A percentile compares a stretch with the other conserved stretches of the same genome.
These are phyloP conservation scores for Xerocomus spinulosus DNA, from an alignment of 768 basidiomycete species.

Conservation along the genomic window DNA sequence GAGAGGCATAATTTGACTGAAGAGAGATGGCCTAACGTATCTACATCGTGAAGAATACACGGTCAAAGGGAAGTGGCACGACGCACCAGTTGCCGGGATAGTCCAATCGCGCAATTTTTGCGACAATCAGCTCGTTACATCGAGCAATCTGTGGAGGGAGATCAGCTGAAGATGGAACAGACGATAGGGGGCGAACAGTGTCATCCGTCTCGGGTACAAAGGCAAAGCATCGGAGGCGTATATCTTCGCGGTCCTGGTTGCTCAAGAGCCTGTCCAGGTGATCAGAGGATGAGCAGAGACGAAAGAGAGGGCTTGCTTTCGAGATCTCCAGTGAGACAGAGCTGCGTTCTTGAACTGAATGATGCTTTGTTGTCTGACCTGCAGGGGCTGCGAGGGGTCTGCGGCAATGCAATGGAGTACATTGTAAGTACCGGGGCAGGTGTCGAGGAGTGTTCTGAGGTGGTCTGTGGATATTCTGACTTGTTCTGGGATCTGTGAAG, in stretches of 20 bases:
- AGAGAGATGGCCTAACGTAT: constrained; percentile 21
- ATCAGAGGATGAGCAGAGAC: constrained; percentile 7
- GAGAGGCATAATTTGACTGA: constrained; percentile 42
- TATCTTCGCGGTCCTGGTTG: constrained; percentile 61
- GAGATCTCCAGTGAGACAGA: constrained; percentile 68
- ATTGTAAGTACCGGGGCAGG: constrained; percentile 64
- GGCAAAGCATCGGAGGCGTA: constrained; percentile 57
- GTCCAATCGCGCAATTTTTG: constrained; percentile 75
- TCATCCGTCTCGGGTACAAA: constrained; percentile 79
- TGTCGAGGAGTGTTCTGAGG: constrained; percentile 61
- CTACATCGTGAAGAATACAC: neutral
- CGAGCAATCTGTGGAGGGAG: constrained; percentile 52
- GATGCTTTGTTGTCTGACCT: constrained; percentile 74
- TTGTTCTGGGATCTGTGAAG: constrained; percentile 61
- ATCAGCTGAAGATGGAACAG: constrained; percentile 1
- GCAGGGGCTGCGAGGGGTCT: constrained; percentile 52
- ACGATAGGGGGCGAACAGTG: constrained; percentile 43
- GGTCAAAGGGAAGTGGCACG: neutral
- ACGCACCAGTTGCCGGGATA: constrained; percentile 69
- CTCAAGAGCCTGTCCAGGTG: constrained; percentile 51
- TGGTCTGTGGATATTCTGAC: constrained; percentile 49
- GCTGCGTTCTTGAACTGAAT: constrained; percentile 88
- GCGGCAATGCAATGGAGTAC: constrained; percentile 71
- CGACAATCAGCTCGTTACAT: constrained; percentile 69
- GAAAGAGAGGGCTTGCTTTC: constrained; percentile 48